Evolutionary conservation across 208 protist genomes (phyloP).

Genomic region (Polymyxa betae): DNA sequence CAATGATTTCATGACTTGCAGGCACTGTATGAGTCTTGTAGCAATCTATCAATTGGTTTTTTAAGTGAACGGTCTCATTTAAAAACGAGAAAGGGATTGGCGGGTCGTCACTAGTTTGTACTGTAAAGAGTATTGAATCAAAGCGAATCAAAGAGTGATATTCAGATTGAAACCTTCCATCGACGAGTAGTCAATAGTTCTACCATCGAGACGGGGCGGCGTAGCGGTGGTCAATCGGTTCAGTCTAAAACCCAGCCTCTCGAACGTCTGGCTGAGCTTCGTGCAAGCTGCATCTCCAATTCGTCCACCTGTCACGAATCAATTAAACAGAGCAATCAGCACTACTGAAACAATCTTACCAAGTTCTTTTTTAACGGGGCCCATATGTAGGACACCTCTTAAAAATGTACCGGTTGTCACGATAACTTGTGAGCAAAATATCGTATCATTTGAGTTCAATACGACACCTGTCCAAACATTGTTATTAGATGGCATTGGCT

Average conservation of each 20-base stretch:
- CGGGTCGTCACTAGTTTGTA: conserved; percentile 43
- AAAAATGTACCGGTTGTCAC: conserved; percentile 86
- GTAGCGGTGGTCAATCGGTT: conserved; percentile 77
- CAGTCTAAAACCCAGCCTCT: conserved; percentile 66
- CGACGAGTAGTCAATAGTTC: conserved; percentile 71
- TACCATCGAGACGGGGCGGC: conserved; percentile 77
- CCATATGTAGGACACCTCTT: conserved; percentile 79
- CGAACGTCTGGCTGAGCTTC: conserved; percentile 70
- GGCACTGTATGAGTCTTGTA: conserved; percentile 57
- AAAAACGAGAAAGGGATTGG: conserved; percentile 78
- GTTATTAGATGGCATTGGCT: background rate
- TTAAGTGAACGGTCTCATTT: conserved; percentile 53
- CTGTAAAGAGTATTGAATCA: background rate
- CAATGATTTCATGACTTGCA: conserved; percentile 59
- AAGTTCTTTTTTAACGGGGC: conserved; percentile 52
- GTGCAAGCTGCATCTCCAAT: conserved; percentile 71
- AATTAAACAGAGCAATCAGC: background rate
- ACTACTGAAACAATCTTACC: background rate
- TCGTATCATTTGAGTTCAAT: background rate
- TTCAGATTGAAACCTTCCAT: conserved; percentile 69
- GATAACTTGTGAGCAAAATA: conserved; percentile 71
- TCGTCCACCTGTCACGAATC: conserved; percentile 63
- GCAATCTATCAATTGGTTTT: conserved; percentile 54
- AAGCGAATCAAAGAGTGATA: conserved; percentile 62
- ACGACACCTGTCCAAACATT: background rate